A percentile compares a stretch with the other conserved stretches of the same genome.
Evolutionary conservation across 345 rosid genomes (phyloP).

Genomic region (Pugionium dolabratum): DNA sequence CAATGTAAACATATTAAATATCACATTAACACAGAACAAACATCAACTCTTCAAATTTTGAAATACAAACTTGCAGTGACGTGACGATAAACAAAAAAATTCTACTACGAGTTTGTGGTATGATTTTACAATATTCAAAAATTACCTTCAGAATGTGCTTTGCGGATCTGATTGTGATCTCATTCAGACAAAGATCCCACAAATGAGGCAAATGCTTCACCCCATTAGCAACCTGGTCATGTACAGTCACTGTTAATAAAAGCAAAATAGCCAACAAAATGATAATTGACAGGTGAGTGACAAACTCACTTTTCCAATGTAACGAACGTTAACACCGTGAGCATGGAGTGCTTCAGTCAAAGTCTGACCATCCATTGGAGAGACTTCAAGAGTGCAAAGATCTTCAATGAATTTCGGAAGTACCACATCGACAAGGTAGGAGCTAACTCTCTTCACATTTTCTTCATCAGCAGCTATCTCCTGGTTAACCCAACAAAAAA

Average conservation of each 20-base stretch:
- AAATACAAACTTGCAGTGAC: not conserved
- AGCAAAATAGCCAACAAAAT: constrained; percentile 8
- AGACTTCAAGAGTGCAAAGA: constrained; percentile 95
- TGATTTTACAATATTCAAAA: constrained; percentile 14
- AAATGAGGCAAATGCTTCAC: constrained; percentile 90
- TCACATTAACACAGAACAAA: not conserved
- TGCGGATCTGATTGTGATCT: constrained; percentile 83
- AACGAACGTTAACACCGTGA: constrained; percentile 93
- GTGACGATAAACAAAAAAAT: too few relatives aligned
- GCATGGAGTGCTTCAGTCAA: constrained; percentile 98
- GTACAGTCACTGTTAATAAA: constrained; percentile 17
- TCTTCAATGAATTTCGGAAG: constrained; percentile 93
- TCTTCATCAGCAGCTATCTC: constrained; percentile 83
- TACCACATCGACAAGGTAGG: constrained; percentile 68
- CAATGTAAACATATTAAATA: not conserved
- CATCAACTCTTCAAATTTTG: not conserved
- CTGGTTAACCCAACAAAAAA: constrained; percentile 40
- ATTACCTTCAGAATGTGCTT: constrained; percentile 94
- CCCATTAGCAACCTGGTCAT: constrained; percentile 78
- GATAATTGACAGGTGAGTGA: not conserved
- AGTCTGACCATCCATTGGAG: constrained; percentile 99
- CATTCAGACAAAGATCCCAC: constrained; percentile 91
- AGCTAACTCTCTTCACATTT: constrained; percentile 83
- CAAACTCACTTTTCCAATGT: constrained; percentile 78
- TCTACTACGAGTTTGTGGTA: constrained; percentile 10